Conservation (phyloP, 202 grass and related monocot species). For the Tripidium arundinaceum region DNA sequence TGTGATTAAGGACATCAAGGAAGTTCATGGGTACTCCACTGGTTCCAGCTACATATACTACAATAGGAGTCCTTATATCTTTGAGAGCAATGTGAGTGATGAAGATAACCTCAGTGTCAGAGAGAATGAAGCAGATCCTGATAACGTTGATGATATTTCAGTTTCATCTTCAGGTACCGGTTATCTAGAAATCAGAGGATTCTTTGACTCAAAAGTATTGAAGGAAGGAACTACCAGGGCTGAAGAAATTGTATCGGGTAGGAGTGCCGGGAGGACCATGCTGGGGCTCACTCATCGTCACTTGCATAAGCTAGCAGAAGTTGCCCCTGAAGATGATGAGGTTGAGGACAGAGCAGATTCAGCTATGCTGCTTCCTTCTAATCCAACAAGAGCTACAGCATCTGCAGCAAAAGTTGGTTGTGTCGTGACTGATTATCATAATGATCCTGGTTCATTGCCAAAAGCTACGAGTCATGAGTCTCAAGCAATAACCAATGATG, state of each 20-base stretch:
- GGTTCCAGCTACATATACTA: slow-evolving; percentile 54
- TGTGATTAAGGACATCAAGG: slow-evolving; percentile 53
- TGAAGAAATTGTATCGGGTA: not conserved
- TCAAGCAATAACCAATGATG: not conserved
- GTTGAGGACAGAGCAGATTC: slow-evolving; percentile 23
- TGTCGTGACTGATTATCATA: not conserved
- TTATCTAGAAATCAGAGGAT: slow-evolving; percentile 28
- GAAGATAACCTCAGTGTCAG: not conserved
- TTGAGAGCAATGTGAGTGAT: slow-evolving; percentile 46
- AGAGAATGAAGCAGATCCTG: slow-evolving; percentile 18
- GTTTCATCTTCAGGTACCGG: slow-evolving; percentile 30
- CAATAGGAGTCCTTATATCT: slow-evolving; percentile 50
- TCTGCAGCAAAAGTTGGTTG: not conserved
- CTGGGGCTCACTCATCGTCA: not conserved
- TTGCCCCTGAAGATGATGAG: slow-evolving; percentile 25
- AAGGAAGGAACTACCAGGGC: not conserved
- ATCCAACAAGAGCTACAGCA: not conserved
- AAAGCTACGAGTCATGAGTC: not conserved
- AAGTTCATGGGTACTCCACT: slow-evolving; percentile 49
- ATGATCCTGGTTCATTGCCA: not conserved
- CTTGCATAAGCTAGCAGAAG: slow-evolving; percentile 37
- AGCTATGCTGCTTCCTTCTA: not conserved
- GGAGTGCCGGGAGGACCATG: not conserved
- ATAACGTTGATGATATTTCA: slow-evolving; percentile 9
- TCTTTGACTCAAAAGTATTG: slow-evolving; percentile 30